Conservation (phyloP, 495 filamentous ascomycete genomes). For the Talaromyces ruber region DNA sequence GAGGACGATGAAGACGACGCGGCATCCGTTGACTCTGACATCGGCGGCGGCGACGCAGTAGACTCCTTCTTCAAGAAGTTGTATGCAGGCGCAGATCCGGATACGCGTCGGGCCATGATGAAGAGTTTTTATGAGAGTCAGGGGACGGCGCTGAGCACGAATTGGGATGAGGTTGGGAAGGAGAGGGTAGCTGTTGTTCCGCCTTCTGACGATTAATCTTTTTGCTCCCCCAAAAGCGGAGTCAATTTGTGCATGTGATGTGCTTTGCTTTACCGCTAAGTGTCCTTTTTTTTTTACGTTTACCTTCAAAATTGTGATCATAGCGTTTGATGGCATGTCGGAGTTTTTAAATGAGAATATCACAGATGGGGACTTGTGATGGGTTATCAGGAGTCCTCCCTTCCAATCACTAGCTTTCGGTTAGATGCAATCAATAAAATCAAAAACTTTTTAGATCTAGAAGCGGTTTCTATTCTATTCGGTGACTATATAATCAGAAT, state of each 20-base stretch:
- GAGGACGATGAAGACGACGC: slow-evolving; percentile 35
- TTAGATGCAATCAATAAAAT: neutral
- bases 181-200: slow-evolving; percentile 64
- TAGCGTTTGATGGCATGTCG: neutral
- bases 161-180: slow-evolving; percentile 77
- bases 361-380: neutral
- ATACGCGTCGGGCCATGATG: slow-evolving; percentile 89
- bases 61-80: slow-evolving; percentile 88
- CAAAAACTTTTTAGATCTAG: neutral
- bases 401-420: neutral
- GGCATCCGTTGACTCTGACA: slow-evolving; percentile 43
- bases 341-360: neutral
- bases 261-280: neutral
- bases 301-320: too few relatives aligned
- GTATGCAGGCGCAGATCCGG: slow-evolving; percentile 68
- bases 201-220: slow-evolving; percentile 33
- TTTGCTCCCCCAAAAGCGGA: neutral
- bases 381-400: neutral
- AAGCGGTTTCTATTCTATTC: neutral
- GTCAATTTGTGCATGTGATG: neutral
- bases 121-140: slow-evolving; percentile 94
- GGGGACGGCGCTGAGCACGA: slow-evolving; percentile 86
- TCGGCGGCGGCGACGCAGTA: slow-evolving; percentile 62
- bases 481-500: neutral
- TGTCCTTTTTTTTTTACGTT: neutral